Base-by-base conservation (phyloP, 2,329 filamentous ascomycete species). In the Aspergillus sp. region DNA sequence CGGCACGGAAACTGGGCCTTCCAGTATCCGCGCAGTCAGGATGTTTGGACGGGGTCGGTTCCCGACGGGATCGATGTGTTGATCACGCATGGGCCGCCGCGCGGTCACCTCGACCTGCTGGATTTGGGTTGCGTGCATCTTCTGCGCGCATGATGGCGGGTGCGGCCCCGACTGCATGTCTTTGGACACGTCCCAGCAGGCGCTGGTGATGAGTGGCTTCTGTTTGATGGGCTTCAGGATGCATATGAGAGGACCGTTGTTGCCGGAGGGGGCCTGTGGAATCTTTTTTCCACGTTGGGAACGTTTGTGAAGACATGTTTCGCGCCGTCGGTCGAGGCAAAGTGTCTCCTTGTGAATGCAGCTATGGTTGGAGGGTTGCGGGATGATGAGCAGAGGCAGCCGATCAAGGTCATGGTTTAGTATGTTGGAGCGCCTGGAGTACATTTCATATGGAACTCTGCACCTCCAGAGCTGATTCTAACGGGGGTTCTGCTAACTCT, bases 61-160 rank as follows among this genome's bases (percentile, higher is more conserved):
- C 89, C 89, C 0, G 70, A 77, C 1, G 82, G 87, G 59, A 85
- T 83, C 0, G 88, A 94, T 62, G 80, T 95, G 23, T 77, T 95
- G 13, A 72, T 95, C 16, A 94, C 89, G 1, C 90, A 95, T 65
- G 82, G 82, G 1, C 90, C 90, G 17, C 88, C 89, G 9, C 81
- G 81, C 67, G 79, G 82, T 64, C 88, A 95, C 69, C 76, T 85
- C 19, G 86, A 75, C 44, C 46, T 74, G 13, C 62, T 61, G 0
- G 58, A 64, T 2, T 70, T 89, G 25, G 90, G 88, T 47, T 91
- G 87, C 60, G 77, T 81, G 36, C 77, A 81, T 54, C 77, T 95
- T 11, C 76, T 90, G 9, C 70, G 75, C 6, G 87, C 91, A 62
- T 69, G 89, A 6, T 88, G 86, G 83, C 79, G 85, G 13, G 83